A percentile compares a stretch with the other conserved stretches of the same genome.
Conservation (phyloP, 2,329 filamentous ascomycete genomes). For the Ceratocystis colombiana region DNA sequence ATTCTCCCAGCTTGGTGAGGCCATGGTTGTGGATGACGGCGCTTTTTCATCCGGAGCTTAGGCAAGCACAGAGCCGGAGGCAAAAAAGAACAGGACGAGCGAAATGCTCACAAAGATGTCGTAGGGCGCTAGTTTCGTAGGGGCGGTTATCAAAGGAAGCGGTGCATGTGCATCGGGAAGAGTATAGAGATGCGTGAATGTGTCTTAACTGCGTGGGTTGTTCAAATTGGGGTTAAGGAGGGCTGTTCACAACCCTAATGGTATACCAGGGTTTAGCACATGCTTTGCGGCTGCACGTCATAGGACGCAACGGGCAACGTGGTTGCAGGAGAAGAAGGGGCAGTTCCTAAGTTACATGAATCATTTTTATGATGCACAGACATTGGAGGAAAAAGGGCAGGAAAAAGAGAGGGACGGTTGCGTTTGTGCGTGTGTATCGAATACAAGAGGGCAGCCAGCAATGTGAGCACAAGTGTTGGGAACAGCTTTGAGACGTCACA, state of each 20-base stretch:
- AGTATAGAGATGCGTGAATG: background rate
- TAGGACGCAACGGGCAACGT: background rate
- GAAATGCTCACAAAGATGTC: background rate
- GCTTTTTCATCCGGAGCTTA: slow-evolving; percentile 17
- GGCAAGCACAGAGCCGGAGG: background rate
- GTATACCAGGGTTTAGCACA: background rate
- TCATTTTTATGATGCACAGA: slow-evolving; percentile 7
- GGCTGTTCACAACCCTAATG: background rate
- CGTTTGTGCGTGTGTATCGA: background rate
- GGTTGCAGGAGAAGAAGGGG: slow-evolving; percentile 2
- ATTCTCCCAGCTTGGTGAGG: slow-evolving; percentile 57
- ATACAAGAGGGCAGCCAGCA: background rate
- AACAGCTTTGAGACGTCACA: no score
- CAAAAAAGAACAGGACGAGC: background rate
- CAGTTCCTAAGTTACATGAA: background rate
- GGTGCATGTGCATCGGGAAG: background rate
- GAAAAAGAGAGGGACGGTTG: background rate
- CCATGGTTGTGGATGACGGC: slow-evolving; percentile 40
- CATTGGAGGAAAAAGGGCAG: background rate
- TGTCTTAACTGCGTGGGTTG: background rate
- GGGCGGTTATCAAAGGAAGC: no score
- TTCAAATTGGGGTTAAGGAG: background rate
- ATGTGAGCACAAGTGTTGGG: no score
- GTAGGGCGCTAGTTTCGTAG: no score
- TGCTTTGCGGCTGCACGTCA: background rate